These are phyloP conservation scores for Ophiocordyceps unilateralis DNA, from an alignment of 2,329 filamentous ascomycete genomes.

Conservation along the genomic window DNA sequence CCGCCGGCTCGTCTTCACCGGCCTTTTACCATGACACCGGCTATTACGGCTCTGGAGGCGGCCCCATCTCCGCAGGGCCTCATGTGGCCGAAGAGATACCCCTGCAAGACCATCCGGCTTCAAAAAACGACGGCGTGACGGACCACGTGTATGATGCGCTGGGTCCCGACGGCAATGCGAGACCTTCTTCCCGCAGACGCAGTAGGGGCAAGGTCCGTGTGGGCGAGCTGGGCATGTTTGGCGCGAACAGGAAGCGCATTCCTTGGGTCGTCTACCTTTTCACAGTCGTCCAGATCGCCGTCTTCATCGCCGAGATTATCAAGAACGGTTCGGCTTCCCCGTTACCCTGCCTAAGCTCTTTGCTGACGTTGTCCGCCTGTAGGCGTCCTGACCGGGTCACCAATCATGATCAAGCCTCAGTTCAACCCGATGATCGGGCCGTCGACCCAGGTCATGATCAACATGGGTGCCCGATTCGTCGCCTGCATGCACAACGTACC, in stretches of 20 bases:
- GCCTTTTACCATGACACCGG: slow-evolving; percentile 32
- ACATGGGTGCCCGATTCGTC: slow-evolving; percentile 85
- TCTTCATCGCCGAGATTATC: slow-evolving; percentile 80
- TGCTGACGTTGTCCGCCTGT: slow-evolving; percentile 2
- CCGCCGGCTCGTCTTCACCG: slow-evolving; percentile 19
- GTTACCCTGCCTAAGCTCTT: neutral
- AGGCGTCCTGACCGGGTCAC: slow-evolving; percentile 62
- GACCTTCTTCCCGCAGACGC: slow-evolving; percentile 7
- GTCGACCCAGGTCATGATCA: slow-evolving; percentile 77
- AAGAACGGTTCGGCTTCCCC: slow-evolving; percentile 49
- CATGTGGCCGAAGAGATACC: slow-evolving; percentile 36
- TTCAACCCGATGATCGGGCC: slow-evolving; percentile 98
- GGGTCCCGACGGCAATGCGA: slow-evolving; percentile 11
- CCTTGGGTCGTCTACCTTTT: slow-evolving; percentile 76
- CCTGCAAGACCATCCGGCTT: slow-evolving; percentile 27
- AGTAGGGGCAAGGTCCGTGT: slow-evolving; percentile 31
- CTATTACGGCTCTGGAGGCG: slow-evolving; percentile 38
- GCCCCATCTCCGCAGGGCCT: slow-evolving; percentile 17
- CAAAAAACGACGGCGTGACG: slow-evolving; percentile 25
- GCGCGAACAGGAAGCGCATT: slow-evolving; percentile 35
- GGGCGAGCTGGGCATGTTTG: slow-evolving; percentile 42
- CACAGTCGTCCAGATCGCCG: slow-evolving; percentile 56
- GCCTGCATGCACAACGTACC: slow-evolving; percentile 85
- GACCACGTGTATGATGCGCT: slow-evolving; percentile 47
- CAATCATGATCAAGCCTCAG: slow-evolving; percentile 61